Evolutionary conservation across 371 early-diverging fungal species (phyloP).

Genomic region (Mucor indicus): DNA sequence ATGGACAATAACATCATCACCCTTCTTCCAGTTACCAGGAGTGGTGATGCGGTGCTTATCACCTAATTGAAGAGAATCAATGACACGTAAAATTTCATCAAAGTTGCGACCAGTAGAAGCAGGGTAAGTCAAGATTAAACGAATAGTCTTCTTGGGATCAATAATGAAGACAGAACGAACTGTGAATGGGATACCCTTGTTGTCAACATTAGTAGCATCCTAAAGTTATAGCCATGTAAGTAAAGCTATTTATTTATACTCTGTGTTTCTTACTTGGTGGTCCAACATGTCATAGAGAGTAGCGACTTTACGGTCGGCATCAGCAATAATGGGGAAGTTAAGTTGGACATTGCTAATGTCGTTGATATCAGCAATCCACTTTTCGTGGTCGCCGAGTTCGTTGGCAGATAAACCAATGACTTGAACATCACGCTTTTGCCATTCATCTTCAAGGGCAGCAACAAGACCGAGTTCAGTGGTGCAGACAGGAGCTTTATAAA

Average conservation of each 20-base stretch:
- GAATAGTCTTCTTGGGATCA: constrained; percentile 89
- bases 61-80: constrained; percentile 89
- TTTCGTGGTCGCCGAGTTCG: constrained; percentile 73
- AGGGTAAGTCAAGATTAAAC: constrained; percentile 88
- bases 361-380: constrained; percentile 92
- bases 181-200: constrained; percentile 89
- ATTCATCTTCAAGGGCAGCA: constrained; percentile 77
- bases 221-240: constrained; percentile 29
- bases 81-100: constrained; percentile 89
- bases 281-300: constrained; percentile 95
- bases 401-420: constrained; percentile 93
- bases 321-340: constrained; percentile 93
- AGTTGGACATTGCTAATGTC: constrained; percentile 75
- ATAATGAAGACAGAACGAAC: constrained; percentile 94
- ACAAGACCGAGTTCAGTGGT: constrained; percentile 94
- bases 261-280: constrained; percentile 34
- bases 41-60: constrained; percentile 89
- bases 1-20: constrained; percentile 89
- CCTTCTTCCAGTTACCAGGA: constrained; percentile 91
- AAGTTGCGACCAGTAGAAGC: constrained; percentile 93
- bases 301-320: constrained; percentile 79
- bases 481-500: constrained; percentile 79
- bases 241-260: constrained; percentile 8
- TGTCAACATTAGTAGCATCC: constrained; percentile 87
- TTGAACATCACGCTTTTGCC: constrained; percentile 78